Conservation (phyloP, 331 rosid genomes). For the Quercus lobata region DNA sequence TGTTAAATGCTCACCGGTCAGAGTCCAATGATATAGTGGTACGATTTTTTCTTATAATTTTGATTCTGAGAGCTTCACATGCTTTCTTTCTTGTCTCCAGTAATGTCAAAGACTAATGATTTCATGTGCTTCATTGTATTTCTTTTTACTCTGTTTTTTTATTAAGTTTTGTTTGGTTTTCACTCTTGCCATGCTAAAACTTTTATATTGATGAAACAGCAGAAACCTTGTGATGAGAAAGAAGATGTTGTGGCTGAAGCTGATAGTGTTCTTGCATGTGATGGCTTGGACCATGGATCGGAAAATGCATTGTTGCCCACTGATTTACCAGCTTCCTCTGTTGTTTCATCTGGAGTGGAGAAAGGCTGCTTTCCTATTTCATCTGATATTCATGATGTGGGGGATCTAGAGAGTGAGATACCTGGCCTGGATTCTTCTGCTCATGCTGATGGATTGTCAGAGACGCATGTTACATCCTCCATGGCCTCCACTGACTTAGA, state of each 20-base stretch:
- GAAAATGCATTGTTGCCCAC: constrained; percentile 41
- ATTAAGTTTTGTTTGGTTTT: not conserved
- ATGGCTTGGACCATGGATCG: constrained; percentile 44
- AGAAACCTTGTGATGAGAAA: constrained; percentile 56
- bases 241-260: constrained; percentile 39
- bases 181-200: not conserved
- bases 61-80: constrained; percentile 1
- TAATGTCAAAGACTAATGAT: not conserved
- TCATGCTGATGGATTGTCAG: constrained; percentile 51
- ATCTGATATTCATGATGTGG: constrained; percentile 49
- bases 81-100: not conserved
- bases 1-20: constrained; percentile 55
- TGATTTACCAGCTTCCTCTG: constrained; percentile 46
- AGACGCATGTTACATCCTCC: constrained; percentile 50
- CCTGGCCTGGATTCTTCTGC: constrained; percentile 89
- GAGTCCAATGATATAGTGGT: constrained; percentile 45
- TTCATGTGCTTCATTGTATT: not conserved
- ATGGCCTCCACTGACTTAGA: constrained; percentile 62
- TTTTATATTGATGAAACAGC: constrained; percentile 29
- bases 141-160: not conserved
- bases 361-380: constrained; percentile 34
- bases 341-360: constrained; percentile 49
- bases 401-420: constrained; percentile 68
- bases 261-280: constrained; percentile 34
- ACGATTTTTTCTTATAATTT: constrained; percentile 18